A percentile compares a stretch with the other conserved stretches of the same genome.
phyloP scores from a whole-genome alignment of 495 filamentous ascomycete species.

The Talaromyces trachyspermus region DNA sequence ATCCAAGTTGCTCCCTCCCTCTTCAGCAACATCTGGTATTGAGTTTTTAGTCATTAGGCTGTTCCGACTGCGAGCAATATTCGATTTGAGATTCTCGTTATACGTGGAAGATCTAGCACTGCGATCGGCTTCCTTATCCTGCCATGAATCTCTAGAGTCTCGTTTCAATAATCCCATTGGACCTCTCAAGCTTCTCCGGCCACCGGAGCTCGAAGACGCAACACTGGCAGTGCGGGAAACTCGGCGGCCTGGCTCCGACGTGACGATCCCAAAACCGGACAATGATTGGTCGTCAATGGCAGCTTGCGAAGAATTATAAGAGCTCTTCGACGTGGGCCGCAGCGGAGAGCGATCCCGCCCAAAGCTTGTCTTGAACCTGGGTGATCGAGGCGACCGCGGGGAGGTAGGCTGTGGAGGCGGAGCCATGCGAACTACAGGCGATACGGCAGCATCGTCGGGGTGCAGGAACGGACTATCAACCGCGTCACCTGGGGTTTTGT shows the following conservation, averaged over 20 bases:
- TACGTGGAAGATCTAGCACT: slow-evolving; percentile 30
- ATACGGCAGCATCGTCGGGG: slow-evolving; percentile 66
- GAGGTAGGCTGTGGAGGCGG: slow-evolving; percentile 58
- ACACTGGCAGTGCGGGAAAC: slow-evolving; percentile 33
- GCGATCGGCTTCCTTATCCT: slow-evolving; percentile 31
- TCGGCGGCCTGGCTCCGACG: slow-evolving; percentile 33
- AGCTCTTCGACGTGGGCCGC: slow-evolving; percentile 32
- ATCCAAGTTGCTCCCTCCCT: slow-evolving; percentile 18
- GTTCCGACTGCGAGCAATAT: slow-evolving; percentile 29
- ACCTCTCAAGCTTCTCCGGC: slow-evolving; percentile 32
- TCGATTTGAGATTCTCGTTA: slow-evolving; percentile 31
- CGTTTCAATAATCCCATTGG: slow-evolving; percentile 27
- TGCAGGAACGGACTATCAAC: slow-evolving; percentile 43
- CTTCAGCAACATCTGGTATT: slow-evolving; percentile 39
- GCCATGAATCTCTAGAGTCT: slow-evolving; percentile 29
- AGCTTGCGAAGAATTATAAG: slow-evolving; percentile 29
- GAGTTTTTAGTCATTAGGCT: slow-evolving; percentile 39
- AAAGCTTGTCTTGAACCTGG: slow-evolving; percentile 27
- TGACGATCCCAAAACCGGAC: slow-evolving; percentile 36
- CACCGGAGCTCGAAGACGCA: slow-evolving; percentile 32
- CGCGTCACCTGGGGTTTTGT: slow-evolving; percentile 30
- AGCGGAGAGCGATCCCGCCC: slow-evolving; percentile 15
- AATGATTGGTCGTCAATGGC: slow-evolving; percentile 19
- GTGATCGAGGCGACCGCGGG: slow-evolving; percentile 45
- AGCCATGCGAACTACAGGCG: slow-evolving; percentile 79